Conservation (phyloP, 345 rosid genomes). For the Streptanthus diversifolius region DNA sequence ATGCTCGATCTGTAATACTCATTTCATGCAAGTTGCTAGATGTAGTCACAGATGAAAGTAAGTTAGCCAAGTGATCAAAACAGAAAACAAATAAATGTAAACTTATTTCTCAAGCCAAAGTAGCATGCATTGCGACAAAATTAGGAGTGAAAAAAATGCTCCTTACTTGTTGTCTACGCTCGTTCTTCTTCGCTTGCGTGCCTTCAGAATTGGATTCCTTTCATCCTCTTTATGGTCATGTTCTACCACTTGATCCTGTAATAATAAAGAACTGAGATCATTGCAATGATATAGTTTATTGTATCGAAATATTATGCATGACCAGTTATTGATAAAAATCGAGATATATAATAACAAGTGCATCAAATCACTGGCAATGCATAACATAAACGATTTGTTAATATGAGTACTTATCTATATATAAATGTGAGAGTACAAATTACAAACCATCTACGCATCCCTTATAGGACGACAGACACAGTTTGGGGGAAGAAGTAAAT, state of each 20-base stretch:
- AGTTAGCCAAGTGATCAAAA: constrained; percentile 11
- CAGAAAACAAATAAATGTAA: not conserved
- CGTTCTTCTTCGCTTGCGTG: constrained; percentile 46
- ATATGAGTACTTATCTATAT: not conserved
- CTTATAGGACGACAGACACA: not conserved
- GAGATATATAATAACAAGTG: constrained; percentile 6
- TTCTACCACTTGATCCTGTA: constrained; percentile 42
- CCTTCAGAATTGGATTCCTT: constrained; percentile 31
- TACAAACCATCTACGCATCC: not conserved
- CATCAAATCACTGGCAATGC: not conserved
- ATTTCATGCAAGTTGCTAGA: constrained; percentile 20
- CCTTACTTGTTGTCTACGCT: constrained; percentile 41
- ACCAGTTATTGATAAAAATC: not conserved
- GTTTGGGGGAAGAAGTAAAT: not conserved
- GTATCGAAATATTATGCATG: not conserved
- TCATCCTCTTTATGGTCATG: constrained; percentile 36
- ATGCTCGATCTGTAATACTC: constrained; percentile 19
- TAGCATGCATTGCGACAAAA: not conserved
- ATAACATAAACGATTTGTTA: not conserved
- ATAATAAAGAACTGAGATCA: constrained; percentile 10
- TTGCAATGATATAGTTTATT: not conserved
- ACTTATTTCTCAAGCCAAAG: not conserved
- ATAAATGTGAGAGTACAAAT: not conserved
- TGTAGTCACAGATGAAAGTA: constrained; percentile 1
- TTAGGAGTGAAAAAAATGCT: not conserved